Conservation (phyloP, 139 green algal genomes). For the Zygnema circumcarinatum region DNA sequence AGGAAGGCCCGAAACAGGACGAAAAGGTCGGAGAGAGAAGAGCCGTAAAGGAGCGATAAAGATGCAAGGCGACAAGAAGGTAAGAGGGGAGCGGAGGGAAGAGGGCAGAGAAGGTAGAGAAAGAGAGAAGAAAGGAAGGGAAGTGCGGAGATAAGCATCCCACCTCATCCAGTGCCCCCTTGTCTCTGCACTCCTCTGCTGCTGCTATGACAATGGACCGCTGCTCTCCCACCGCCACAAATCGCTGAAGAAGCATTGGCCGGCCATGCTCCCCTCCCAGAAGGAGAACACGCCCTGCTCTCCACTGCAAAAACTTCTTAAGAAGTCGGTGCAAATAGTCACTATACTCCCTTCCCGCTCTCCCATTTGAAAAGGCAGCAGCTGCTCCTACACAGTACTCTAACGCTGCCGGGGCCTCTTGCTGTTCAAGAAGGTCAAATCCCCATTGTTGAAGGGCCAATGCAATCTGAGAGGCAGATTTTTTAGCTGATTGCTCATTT, state of each 20-base stretch:
- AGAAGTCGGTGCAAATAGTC: neutral
- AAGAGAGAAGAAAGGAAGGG: neutral
- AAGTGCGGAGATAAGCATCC: neutral
- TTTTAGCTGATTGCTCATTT: neutral
- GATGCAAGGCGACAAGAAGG: no score
- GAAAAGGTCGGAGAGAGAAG: no score
- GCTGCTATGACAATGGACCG: neutral
- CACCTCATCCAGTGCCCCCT: no score
- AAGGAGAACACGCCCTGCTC: neutral
- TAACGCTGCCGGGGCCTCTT: constrained; percentile 8
- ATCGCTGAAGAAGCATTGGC: constrained; percentile 1
- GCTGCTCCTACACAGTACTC: constrained; percentile 41
- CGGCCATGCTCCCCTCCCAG: neutral
- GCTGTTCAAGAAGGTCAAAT: constrained; percentile 6
- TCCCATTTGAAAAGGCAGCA: constrained; percentile 4
- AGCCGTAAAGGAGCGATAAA: no score
- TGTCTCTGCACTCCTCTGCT: no score
- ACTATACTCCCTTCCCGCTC: neutral
- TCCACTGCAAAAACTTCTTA: neutral
- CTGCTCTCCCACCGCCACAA: constrained; percentile 5
- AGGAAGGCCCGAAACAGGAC: neutral
- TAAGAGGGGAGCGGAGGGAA: no score
- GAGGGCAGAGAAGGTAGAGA: neutral
- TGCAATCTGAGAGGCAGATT: constrained; percentile 26
- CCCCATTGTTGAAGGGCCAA: constrained; percentile 35